phyloP scores from a whole-genome alignment of 1,284 basidiomycete species.

The Volvariella volvacea region DNA sequence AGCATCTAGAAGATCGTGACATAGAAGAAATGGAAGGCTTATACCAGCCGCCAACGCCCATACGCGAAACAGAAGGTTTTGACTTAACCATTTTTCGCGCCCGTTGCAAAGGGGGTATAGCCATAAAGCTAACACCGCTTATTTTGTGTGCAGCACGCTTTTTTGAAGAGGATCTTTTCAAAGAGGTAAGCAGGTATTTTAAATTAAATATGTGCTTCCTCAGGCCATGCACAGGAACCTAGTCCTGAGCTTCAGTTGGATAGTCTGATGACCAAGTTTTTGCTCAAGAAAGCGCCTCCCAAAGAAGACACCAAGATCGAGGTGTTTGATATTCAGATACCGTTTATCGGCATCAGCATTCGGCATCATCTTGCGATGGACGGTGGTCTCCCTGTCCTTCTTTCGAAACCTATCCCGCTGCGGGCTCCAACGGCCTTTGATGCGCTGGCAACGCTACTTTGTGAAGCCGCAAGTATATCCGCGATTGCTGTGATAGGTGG shows the following conservation, averaged over 20 bases:
- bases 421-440: conserved; percentile 22
- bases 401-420: conserved; percentile 11
- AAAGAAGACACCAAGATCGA: conserved; percentile 7
- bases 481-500: conserved; percentile 13
- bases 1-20: background rate
- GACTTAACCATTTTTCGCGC: conserved; percentile 27
- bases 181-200: conserved; percentile 28
- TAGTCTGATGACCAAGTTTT: conserved; percentile 30
- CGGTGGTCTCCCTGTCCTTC: conserved; percentile 18
- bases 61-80: conserved; percentile 13
- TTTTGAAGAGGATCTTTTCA: conserved; percentile 37
- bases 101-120: conserved; percentile 24
- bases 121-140: conserved; percentile 39
- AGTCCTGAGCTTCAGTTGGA: conserved; percentile 44
- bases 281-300: conserved; percentile 22
- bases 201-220: background rate
- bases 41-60: background rate
- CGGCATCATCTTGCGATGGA: conserved; percentile 29
- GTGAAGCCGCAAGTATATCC: conserved; percentile 15
- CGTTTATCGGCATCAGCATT: conserved; percentile 24
- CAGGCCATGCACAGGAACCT: conserved; percentile 9
- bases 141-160: conserved; percentile 26
- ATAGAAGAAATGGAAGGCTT: background rate
- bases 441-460: conserved; percentile 20
- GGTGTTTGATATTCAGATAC: conserved; percentile 27